Percentiles rank a stretch among this genome's conserved stretches.
Evolutionary conservation across 768 basidiomycete genomes (phyloP).

Genomic region (Xanthoconium purpureum): DNA sequence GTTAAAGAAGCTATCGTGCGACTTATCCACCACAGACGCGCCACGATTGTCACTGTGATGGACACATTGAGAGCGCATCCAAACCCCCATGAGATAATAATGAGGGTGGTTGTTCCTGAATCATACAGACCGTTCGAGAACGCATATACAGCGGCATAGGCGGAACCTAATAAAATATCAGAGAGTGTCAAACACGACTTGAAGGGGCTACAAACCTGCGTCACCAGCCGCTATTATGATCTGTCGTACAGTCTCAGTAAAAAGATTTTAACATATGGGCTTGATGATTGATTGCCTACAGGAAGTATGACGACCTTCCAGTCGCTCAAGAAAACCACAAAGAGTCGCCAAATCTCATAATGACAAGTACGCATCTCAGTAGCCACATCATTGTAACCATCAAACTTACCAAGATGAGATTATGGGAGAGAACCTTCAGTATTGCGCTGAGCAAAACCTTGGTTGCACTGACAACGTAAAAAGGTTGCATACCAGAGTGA

Average conservation of each 20-base stretch:
- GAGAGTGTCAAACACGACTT: not conserved
- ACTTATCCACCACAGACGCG: not conserved
- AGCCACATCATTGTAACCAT: not conserved
- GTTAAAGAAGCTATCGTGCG: not conserved
- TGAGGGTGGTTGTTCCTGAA: not conserved
- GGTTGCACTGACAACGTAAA: not conserved
- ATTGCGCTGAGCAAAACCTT: not conserved
- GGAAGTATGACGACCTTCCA: not conserved
- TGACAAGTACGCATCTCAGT: not conserved
- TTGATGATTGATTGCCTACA: not conserved
- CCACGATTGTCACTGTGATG: not conserved
- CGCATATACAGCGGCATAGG: not conserved
- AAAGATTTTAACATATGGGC: not conserved
- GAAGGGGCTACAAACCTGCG: not conserved
- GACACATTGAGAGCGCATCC: not conserved
- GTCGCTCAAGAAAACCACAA: not conserved
- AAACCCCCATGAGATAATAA: not conserved
- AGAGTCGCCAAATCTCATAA: constrained; percentile 1
- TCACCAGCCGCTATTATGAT: not conserved
- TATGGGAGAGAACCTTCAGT: not conserved
- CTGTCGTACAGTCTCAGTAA: not conserved
- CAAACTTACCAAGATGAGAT: not conserved
- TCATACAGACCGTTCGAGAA: not conserved
- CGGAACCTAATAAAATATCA: not conserved
- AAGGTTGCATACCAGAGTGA: not conserved